These are phyloP conservation scores for Herpetomonas muscarum DNA, from an alignment of 208 protist genomes.

Conservation along the genomic window DNA sequence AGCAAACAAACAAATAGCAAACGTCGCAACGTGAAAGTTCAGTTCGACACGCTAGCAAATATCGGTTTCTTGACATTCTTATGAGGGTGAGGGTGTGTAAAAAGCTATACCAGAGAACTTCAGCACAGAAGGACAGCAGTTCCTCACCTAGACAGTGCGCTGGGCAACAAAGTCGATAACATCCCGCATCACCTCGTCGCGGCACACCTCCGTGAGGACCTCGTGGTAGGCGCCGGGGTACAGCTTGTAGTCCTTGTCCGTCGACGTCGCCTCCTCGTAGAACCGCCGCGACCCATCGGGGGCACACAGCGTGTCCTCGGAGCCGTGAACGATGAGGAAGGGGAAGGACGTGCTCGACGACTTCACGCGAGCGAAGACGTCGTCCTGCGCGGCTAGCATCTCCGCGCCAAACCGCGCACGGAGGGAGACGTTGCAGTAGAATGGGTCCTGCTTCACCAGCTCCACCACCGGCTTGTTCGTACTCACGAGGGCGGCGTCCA, in stretches of 20 bases:
- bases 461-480: slow-evolving; percentile 47
- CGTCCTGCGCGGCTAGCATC: slow-evolving; percentile 42
- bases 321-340: slow-evolving; percentile 63
- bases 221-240: slow-evolving; percentile 52
- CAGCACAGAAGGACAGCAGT: no score
- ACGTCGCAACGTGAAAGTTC: no score
- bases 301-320: slow-evolving; percentile 41
- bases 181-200: slow-evolving; percentile 43
- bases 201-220: slow-evolving; percentile 58
- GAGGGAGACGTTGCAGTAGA: slow-evolving; percentile 27
- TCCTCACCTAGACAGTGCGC: no score
- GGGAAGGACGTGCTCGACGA: slow-evolving; percentile 25
- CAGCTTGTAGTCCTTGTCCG: slow-evolving; percentile 41
- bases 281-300: slow-evolving; percentile 35
- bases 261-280: slow-evolving; percentile 26
- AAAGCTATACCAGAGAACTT: no score
- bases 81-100: no score
- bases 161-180: slow-evolving; percentile 48
- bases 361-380: slow-evolving; percentile 19
- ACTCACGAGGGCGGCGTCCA: slow-evolving; percentile 29
- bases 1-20: no score
- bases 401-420: slow-evolving; percentile 45
- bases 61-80: no score
- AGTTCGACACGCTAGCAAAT: no score
- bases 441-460: slow-evolving; percentile 59